These are phyloP conservation scores for Cutaneotrichosporon cyanovorans DNA, from an alignment of 1,284 basidiomycete species.

Conservation along the genomic window DNA sequence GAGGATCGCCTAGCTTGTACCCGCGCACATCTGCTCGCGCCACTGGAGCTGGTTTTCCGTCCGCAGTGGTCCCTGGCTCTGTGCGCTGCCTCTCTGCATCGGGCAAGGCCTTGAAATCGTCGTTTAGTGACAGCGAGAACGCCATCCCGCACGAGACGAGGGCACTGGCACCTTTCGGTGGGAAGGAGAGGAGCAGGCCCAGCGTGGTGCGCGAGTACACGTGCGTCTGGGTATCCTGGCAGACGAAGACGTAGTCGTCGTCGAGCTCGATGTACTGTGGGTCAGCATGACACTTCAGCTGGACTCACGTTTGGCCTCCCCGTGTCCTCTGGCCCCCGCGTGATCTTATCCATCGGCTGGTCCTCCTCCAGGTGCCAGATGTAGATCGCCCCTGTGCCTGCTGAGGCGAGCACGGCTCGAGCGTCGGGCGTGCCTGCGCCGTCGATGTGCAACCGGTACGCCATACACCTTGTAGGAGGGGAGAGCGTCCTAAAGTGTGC, in stretches of 20 bases:
- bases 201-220: conserved; percentile 28
- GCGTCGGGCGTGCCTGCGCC: conserved; percentile 13
- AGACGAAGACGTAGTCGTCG: conserved; percentile 38
- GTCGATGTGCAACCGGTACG: conserved; percentile 35
- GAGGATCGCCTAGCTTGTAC: neutral
- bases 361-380: conserved; percentile 36
- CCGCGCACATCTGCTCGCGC: conserved; percentile 4
- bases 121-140: conserved; percentile 5
- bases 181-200: conserved; percentile 19
- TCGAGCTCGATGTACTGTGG: conserved; percentile 43
- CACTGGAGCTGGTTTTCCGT: conserved; percentile 7
- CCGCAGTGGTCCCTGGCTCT: neutral
- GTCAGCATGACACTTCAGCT: conserved; percentile 2
- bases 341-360: conserved; percentile 20
- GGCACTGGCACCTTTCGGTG: conserved; percentile 1
- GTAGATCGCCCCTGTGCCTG: conserved; percentile 25
- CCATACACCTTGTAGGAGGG: conserved; percentile 26
- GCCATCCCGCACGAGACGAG: conserved; percentile 2
- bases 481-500: conserved; percentile 27
- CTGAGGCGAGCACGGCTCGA: conserved; percentile 26
- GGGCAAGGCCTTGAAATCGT: conserved; percentile 15
- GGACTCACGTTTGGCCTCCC: conserved; percentile 19
- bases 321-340: conserved; percentile 10
- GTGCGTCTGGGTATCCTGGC: conserved; percentile 19
- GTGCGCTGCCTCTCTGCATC: conserved; percentile 5